Evolutionary conservation across 1,139 yeast genomes (phyloP).

Genomic region (Pichia sp.): DNA sequence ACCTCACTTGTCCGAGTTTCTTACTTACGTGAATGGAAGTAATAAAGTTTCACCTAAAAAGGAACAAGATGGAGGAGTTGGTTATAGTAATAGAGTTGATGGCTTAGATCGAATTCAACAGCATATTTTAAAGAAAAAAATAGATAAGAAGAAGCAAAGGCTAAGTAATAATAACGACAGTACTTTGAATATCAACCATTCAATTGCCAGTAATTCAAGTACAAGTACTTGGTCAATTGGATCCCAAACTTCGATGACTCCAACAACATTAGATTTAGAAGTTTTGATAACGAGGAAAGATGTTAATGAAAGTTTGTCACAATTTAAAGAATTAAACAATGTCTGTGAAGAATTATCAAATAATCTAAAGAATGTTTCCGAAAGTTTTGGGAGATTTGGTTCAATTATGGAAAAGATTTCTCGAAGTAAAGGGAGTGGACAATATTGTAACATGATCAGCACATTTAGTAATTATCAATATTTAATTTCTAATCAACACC

Average conservation of each 20-base stretch:
- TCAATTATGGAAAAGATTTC: slow-evolving; percentile 65
- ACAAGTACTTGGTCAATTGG: slow-evolving; percentile 15
- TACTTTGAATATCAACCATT: neutral
- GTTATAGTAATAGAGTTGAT: neutral
- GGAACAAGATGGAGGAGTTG: neutral
- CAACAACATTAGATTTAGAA: slow-evolving; percentile 53
- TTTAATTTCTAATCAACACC: slow-evolving; percentile 71
- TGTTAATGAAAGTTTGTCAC: slow-evolving; percentile 40
- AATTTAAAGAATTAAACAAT: slow-evolving; percentile 38
- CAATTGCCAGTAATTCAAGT: neutral
- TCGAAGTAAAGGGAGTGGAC: slow-evolving; percentile 57
- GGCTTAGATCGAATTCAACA: neutral
- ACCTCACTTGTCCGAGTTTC: slow-evolving; percentile 51
- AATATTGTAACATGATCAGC: slow-evolving; percentile 57
- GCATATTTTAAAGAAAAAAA: neutral
- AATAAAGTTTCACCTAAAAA: neutral
- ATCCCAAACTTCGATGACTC: slow-evolving; percentile 30
- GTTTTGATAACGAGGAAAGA: slow-evolving; percentile 54
- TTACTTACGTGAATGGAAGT: slow-evolving; percentile 36
- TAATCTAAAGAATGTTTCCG: slow-evolving; percentile 32
- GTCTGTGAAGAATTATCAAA: slow-evolving; percentile 3
- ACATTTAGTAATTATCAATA: slow-evolving; percentile 76
- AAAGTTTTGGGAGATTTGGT: slow-evolving; percentile 70
- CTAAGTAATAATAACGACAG: neutral
- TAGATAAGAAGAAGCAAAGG: neutral